Evolutionary conservation across 2,329 filamentous ascomycete species (phyloP).

Genomic region (Claviceps lovelessii): DNA sequence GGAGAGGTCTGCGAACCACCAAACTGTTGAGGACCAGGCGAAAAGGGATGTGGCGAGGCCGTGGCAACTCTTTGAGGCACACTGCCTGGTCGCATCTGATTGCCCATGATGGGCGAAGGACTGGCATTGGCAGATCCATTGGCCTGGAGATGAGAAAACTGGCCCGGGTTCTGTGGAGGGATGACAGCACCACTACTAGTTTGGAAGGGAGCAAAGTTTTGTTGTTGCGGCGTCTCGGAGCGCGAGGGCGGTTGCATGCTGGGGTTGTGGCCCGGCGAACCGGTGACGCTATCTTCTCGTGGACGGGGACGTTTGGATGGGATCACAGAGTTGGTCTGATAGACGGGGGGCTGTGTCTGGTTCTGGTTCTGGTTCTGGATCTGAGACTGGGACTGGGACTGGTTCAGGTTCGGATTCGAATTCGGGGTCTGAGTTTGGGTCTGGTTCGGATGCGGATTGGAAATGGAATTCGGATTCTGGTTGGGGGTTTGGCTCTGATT

Average conservation of each 20-base stretch:
- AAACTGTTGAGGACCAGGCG: slow-evolving; percentile 60
- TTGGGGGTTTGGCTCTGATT: slow-evolving; percentile 24
- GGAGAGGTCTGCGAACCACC: slow-evolving; percentile 55
- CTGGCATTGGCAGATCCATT: slow-evolving; percentile 72
- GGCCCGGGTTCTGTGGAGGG: slow-evolving; percentile 45
- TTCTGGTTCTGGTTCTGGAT: slow-evolving; percentile 4
- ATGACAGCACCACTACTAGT: slow-evolving; percentile 47
- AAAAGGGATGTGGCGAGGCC: slow-evolving; percentile 83
- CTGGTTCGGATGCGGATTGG: background rate
- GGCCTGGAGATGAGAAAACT: slow-evolving; percentile 72
- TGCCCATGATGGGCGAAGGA: slow-evolving; percentile 83
- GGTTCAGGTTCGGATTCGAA: slow-evolving; percentile 4
- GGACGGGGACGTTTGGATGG: slow-evolving; percentile 79
- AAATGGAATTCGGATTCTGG: slow-evolving; percentile 4
- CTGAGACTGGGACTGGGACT: slow-evolving; percentile 13
- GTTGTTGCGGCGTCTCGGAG: slow-evolving; percentile 81
- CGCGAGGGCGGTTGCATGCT: slow-evolving; percentile 67
- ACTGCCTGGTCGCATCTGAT: slow-evolving; percentile 56
- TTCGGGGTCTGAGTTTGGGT: background rate
- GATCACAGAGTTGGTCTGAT: slow-evolving; percentile 73
- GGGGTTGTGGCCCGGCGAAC: slow-evolving; percentile 64
- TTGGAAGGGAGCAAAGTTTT: slow-evolving; percentile 57
- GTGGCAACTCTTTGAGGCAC: slow-evolving; percentile 75
- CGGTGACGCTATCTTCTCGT: slow-evolving; percentile 68
- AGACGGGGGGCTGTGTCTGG: slow-evolving; percentile 35